phyloP scores from a whole-genome alignment of 495 filamentous ascomycete genomes.

The Xylaria acuta region DNA sequence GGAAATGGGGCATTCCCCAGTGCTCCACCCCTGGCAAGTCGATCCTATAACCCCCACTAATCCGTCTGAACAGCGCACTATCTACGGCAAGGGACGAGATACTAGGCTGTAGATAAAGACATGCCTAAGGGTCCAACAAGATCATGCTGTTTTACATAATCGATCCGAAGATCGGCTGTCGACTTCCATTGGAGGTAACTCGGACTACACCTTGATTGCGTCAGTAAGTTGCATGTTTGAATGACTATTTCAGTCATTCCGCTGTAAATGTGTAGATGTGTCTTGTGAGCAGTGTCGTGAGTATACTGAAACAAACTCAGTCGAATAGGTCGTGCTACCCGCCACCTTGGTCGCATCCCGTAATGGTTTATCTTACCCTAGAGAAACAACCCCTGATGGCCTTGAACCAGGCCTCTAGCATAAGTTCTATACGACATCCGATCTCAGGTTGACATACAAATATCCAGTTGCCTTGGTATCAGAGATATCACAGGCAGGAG shows the following conservation, averaged over 20 bases:
- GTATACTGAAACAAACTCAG: background rate
- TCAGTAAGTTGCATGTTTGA: background rate
- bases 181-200: background rate
- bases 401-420: background rate
- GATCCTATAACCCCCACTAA: background rate
- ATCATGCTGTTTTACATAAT: constrained; percentile 2
- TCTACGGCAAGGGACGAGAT: background rate
- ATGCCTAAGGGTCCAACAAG: background rate
- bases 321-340: background rate
- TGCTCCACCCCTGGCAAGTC: no score
- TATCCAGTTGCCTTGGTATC: background rate
- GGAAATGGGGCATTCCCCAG: constrained; percentile 20
- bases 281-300: no score
- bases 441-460: background rate
- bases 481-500: background rate
- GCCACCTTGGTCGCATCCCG: background rate
- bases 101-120: background rate
- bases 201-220: background rate
- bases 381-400: background rate
- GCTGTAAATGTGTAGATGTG: no score
- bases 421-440: background rate
- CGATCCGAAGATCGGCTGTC: constrained; percentile 15
- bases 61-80: constrained; percentile 7
- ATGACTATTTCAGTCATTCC: background rate
- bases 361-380: background rate